A percentile compares a stretch with the other conserved stretches of the same genome.
These are phyloP conservation scores for Paramecium tetraurelia DNA, from an alignment of 73 alveolate genomes.

Conservation along the genomic window DNA sequence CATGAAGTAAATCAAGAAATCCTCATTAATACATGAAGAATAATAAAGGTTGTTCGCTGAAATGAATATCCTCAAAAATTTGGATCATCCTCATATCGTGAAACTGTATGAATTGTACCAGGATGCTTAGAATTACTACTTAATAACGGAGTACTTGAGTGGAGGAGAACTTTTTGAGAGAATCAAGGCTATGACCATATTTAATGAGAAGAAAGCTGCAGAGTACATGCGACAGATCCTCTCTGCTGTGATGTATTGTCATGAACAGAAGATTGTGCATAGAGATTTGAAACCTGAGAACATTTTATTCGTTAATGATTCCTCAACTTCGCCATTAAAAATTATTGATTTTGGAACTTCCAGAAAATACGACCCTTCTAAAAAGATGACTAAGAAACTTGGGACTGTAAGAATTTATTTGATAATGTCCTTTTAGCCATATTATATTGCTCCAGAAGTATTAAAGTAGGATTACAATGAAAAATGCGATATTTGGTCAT, in stretches of 20 bases:
- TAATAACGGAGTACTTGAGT: conserved; percentile 59
- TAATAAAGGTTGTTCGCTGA: conserved; percentile 56
- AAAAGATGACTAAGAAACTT: conserved; percentile 44
- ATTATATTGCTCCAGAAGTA: conserved; percentile 54
- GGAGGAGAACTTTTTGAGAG: conserved; percentile 76
- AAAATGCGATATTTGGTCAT: conserved; percentile 46
- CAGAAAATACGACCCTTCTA: conserved; percentile 43
- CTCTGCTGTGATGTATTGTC: conserved; percentile 64
- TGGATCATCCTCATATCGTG: conserved; percentile 56
- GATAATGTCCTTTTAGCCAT: background rate
- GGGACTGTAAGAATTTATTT: conserved; percentile 53
- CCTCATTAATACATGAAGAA: conserved; percentile 41
- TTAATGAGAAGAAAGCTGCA: conserved; percentile 59
- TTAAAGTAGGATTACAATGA: conserved; percentile 37
- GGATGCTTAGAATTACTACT: conserved; percentile 42
- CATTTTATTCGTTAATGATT: conserved; percentile 67
- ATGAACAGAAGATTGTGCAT: conserved; percentile 49
- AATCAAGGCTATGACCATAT: conserved; percentile 37
- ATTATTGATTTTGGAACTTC: conserved; percentile 79
- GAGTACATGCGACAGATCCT: conserved; percentile 56
- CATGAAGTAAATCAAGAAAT: conserved; percentile 43
- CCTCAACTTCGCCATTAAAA: conserved; percentile 62
- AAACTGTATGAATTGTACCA: conserved; percentile 38
- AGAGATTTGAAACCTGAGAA: conserved; percentile 86
- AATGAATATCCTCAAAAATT: conserved; percentile 40